These are phyloP conservation scores for Saturnispora bothae DNA, from an alignment of 805 yeast genomes.

Conservation along the genomic window DNA sequence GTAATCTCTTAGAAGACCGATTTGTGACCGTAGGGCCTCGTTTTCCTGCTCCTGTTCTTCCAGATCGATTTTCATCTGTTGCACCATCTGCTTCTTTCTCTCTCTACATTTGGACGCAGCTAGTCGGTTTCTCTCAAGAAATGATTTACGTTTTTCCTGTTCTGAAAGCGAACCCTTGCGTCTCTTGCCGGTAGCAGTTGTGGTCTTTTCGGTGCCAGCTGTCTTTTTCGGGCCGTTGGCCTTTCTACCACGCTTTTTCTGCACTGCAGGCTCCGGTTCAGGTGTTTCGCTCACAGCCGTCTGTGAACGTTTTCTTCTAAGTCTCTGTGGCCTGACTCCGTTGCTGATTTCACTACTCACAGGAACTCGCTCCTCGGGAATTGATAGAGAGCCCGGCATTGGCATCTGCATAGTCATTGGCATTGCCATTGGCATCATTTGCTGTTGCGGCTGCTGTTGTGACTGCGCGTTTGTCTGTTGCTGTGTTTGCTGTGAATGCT, in stretches of 20 bases:
- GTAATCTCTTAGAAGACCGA: conserved; percentile 49
- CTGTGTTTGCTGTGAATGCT: not conserved
- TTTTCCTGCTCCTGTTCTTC: conserved; percentile 62
- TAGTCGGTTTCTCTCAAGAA: conserved; percentile 82
- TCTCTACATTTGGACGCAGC: conserved; percentile 98
- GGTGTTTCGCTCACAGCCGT: not conserved
- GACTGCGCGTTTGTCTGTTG: not conserved
- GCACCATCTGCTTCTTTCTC: conserved; percentile 81
- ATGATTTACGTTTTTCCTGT: conserved; percentile 69
- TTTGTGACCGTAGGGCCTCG: conserved; percentile 49
- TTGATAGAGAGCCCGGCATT: not conserved
- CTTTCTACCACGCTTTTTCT: not conserved
- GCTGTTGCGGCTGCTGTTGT: not conserved
- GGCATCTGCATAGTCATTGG: not conserved
- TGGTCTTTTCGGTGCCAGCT: not conserved
- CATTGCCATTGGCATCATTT: not conserved
- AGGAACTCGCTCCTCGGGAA: not conserved
- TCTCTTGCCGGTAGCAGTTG: not conserved
- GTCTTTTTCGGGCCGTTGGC: not conserved
- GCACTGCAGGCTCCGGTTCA: not conserved
- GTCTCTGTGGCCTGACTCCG: not conserved
- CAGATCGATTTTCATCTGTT: conserved; percentile 72
- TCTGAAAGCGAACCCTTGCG: conserved; percentile 22
- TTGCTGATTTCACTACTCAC: not conserved
- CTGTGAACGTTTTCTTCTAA: not conserved